These are phyloP conservation scores for Penicillium argentinense DNA, from an alignment of 495 filamentous ascomycete species.

Conservation along the genomic window DNA sequence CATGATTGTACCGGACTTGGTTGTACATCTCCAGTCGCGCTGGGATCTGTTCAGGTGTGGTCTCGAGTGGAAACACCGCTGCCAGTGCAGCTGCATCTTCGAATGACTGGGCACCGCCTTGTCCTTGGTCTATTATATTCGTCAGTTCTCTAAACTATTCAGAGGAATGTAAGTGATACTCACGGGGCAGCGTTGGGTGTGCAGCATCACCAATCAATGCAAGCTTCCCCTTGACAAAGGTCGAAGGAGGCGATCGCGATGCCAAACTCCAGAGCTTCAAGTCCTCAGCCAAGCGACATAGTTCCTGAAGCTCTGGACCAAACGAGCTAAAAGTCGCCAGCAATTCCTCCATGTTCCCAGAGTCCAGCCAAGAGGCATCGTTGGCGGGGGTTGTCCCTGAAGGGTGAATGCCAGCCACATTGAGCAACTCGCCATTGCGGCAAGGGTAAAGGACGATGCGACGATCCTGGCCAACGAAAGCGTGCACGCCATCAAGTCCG, in stretches of 20 bases:
- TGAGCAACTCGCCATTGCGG: conserved; percentile 40
- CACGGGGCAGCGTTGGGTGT: conserved; percentile 43
- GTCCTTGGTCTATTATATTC: no score
- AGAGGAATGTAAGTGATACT: no score
- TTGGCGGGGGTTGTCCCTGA: background rate
- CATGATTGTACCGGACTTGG: conserved; percentile 17
- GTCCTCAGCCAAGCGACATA: conserved; percentile 35
- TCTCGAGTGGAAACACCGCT: conserved; percentile 20
- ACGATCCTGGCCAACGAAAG: conserved; percentile 22
- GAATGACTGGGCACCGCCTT: conserved; percentile 47
- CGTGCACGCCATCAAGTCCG: conserved; percentile 28
- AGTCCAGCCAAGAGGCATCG: conserved; percentile 10
- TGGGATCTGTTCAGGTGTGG: conserved; percentile 14
- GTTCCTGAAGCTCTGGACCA: conserved; percentile 14
- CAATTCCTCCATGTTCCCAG: conserved; percentile 15
- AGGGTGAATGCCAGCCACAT: conserved; percentile 44
- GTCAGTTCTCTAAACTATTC: no score
- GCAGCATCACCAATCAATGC: conserved; percentile 50
- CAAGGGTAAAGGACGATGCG: conserved; percentile 48
- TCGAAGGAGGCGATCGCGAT: conserved; percentile 34
- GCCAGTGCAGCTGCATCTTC: conserved; percentile 48
- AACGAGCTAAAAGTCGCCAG: conserved; percentile 23
- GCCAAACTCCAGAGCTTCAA: conserved; percentile 50
- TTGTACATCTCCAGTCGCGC: conserved; percentile 20
- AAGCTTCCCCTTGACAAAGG: conserved; percentile 39